Percentiles rank a stretch among this genome's conserved stretches.
These are phyloP conservation scores for Sonneratia alba DNA, from an alignment of 345 rosid genomes.

Conservation along the genomic window DNA sequence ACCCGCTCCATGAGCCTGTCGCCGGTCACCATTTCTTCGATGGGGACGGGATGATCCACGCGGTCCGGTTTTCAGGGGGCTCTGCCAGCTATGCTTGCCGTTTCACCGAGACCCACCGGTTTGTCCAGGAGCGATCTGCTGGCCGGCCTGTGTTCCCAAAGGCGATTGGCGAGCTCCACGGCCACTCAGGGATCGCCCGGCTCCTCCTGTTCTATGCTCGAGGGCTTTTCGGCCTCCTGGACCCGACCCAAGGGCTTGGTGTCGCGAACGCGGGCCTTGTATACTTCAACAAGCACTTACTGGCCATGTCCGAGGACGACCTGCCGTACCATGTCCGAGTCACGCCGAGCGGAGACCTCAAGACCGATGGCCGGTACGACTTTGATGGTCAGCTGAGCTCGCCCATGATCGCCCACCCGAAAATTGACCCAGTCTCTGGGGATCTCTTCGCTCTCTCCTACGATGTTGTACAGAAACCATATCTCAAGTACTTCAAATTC, in stretches of 20 bases:
- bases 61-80: constrained; percentile 48
- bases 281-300: constrained; percentile 62
- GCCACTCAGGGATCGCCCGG: constrained; percentile 71
- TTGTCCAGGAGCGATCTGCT: constrained; percentile 37
- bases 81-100: constrained; percentile 77
- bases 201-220: constrained; percentile 64
- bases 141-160: constrained; percentile 75
- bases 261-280: constrained; percentile 89
- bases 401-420: constrained; percentile 94
- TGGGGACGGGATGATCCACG: constrained; percentile 96
- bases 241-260: constrained; percentile 64
- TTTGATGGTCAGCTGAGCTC: constrained; percentile 55
- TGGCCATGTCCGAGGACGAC: constrained; percentile 93
- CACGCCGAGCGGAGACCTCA: constrained; percentile 50
- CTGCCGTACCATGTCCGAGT: constrained; percentile 74
- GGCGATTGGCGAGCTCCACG: constrained; percentile 85
- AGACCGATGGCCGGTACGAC: constrained; percentile 60
- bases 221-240: constrained; percentile 66
- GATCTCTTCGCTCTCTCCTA: constrained; percentile 78
- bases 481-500: constrained; percentile 62
- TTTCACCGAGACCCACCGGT: constrained; percentile 42
- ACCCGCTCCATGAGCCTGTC: constrained; percentile 71
- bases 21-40: constrained; percentile 91
- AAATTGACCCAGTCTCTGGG: constrained; percentile 57
- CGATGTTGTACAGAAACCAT: constrained; percentile 73